These are phyloP conservation scores for Aspergillus eucalypticola DNA, from an alignment of 2,329 filamentous ascomycete genomes.

Conservation along the genomic window DNA sequence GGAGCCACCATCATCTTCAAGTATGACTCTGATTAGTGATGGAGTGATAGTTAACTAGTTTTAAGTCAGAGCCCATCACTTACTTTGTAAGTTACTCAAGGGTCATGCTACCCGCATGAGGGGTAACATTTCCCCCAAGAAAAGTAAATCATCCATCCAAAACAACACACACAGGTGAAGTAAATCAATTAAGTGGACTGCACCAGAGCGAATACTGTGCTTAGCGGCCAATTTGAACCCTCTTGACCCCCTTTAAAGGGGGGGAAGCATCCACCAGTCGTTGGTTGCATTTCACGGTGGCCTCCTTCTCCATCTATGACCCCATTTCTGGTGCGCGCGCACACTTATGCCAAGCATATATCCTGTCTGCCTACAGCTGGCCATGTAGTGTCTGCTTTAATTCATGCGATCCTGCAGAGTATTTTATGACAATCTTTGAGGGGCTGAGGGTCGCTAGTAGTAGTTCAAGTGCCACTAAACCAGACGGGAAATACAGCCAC, in stretches of 20 bases:
- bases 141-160: neutral
- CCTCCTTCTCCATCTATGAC: neutral
- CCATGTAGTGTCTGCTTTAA: neutral
- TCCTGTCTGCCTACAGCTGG: neutral
- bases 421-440: neutral
- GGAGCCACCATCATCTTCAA: neutral
- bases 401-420: neutral
- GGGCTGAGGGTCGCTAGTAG: neutral
- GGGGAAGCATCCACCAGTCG: neutral
- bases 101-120: slow-evolving; percentile 1
- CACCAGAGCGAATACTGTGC: neutral
- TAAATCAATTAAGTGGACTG: neutral
- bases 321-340: neutral
- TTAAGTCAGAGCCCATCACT: neutral
- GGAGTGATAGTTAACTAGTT: neutral
- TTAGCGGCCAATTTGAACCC: neutral
- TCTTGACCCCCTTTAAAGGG: neutral
- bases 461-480: neutral
- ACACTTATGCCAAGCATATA: neutral
- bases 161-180: neutral
- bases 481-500: neutral
- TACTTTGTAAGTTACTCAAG: no score
- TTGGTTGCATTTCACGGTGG: neutral
- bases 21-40: neutral
- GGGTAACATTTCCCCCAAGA: neutral